Evolutionary conservation across 2,329 filamentous ascomycete species (phyloP), one percentile per base, ranked within the genome.

Genomic region (Diaporthe nobilis): DNA sequence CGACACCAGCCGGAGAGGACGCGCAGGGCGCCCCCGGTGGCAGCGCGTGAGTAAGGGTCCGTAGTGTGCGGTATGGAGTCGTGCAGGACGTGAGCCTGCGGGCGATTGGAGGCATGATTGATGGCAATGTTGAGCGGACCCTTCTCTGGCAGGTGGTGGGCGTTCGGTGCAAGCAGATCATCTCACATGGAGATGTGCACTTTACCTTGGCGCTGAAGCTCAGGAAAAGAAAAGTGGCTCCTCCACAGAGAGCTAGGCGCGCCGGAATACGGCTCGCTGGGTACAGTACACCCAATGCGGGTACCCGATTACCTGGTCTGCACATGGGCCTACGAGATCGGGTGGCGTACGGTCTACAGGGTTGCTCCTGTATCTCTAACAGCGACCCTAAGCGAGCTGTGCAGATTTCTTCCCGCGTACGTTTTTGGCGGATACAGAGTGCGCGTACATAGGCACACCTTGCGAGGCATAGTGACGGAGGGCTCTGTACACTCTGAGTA

Each of bases 1-100:
- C 53, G 60, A 31, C 31, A 55, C 49, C 22, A 61, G 44, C 47
- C 13, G 47, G 47, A 25, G 65, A 37, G 47, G 65, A 53, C 3
- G 60, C 25, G 61, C 37, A 31, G 31, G 42, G 42, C 61, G 61
- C 39, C 39, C n/a, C 2, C 4, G 42, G 25, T 65, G 60, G 42
- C 42, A 65, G 15, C 15, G 28, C 49, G n/a, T 39, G 65, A 20
- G 17, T 15, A 17, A 70, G 37, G 17, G 2, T 31, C 25, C 51
- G 8, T 51, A 55, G 57, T 72, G 70, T 57, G 39, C 63, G 57
- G 73, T 74, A 75, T 15, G 67, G 22, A 31, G 65, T 10, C n/a
- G 73, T n/a, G 73, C 67, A 55, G 49, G 53, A 51, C 22, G 61
- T 49, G 22, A 75, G 44, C 68, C 67, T 71, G 37, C 60, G 57